phyloP scores from a whole-genome alignment of 495 filamentous ascomycete species.

The Cercophora samala region DNA sequence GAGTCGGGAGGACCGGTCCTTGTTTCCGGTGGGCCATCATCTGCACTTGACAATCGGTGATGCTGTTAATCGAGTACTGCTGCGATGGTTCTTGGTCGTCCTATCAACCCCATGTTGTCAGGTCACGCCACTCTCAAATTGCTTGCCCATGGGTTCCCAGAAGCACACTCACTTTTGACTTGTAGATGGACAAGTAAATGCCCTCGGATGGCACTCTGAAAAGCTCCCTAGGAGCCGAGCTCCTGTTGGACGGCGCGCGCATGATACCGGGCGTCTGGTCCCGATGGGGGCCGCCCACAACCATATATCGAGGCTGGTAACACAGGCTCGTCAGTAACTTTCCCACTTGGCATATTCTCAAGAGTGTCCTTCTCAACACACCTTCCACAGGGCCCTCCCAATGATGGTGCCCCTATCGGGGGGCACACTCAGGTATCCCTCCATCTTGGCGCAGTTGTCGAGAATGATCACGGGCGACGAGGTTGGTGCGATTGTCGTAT shows the following conservation, averaged over 20 bases:
- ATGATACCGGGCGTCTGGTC: constrained; percentile 26
- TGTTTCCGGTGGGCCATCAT: constrained; percentile 53
- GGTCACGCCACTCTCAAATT: not conserved
- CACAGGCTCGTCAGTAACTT: constrained; percentile 10
- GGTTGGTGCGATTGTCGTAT: constrained; percentile 9
- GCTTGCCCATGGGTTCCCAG: not conserved
- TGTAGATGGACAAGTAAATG: constrained; percentile 54
- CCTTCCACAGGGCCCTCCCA: constrained; percentile 57
- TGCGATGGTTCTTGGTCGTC: constrained; percentile 50
- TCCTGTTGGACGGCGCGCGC: constrained; percentile 29
- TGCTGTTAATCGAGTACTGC: constrained; percentile 47
- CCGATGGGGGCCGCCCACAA: constrained; percentile 36
- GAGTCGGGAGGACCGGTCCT: constrained; percentile 47
- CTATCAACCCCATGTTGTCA: constrained; percentile 25
- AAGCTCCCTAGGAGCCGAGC: constrained; percentile 29
- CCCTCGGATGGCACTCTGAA: constrained; percentile 32
- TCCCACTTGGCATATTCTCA: not conserved
- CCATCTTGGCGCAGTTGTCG: constrained; percentile 39
- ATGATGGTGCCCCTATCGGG: constrained; percentile 56
- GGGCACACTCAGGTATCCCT: constrained; percentile 53
- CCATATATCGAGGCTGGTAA: constrained; percentile 45
- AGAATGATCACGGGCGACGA: constrained; percentile 9
- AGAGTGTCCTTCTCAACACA: constrained; percentile 22
- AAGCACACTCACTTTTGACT: constrained; percentile 45
- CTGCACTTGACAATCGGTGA: constrained; percentile 52